Conservation (phyloP, 306 rosid genomes). For the Lotus japonicus region DNA sequence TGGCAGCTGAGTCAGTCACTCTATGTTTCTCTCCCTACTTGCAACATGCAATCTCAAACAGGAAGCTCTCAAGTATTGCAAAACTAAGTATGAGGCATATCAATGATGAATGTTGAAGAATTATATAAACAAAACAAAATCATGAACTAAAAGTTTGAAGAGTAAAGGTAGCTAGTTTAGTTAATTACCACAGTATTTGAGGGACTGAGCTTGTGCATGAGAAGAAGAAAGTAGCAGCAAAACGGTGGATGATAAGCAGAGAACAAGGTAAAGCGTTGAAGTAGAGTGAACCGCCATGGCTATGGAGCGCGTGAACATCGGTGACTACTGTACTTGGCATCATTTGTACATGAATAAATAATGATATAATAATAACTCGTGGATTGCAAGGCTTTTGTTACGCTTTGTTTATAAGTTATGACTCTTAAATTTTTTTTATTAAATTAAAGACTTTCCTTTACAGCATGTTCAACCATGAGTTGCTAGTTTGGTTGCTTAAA, state of each 20-base stretch:
- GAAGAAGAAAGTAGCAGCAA: conserved; percentile 14
- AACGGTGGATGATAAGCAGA: conserved; percentile 27
- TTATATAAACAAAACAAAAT: neutral
- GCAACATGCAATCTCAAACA: too few relatives aligned
- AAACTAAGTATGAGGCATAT: neutral
- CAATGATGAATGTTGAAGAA: neutral
- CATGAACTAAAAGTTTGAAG: neutral
- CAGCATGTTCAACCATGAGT: too few relatives aligned
- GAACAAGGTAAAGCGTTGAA: conserved; percentile 20
- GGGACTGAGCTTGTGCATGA: conserved; percentile 17
- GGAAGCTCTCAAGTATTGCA: too few relatives aligned
- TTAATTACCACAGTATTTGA: conserved; percentile 57
- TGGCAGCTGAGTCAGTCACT: neutral
- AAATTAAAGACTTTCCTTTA: too few relatives aligned
- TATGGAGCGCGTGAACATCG: neutral
- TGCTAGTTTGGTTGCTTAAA: too few relatives aligned
- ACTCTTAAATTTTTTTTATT: too few relatives aligned
- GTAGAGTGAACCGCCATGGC: conserved; percentile 30
- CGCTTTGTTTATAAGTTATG: too few relatives aligned
- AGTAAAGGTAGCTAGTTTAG: neutral
- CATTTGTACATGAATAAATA: too few relatives aligned
- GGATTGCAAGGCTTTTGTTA: too few relatives aligned
- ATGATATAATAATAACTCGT: too few relatives aligned
- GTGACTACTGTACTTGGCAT: neutral
- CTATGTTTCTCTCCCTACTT: too few relatives aligned